Evolutionary conservation across 805 yeast genomes (phyloP).

Genomic region (Candida nonsorbophila): DNA sequence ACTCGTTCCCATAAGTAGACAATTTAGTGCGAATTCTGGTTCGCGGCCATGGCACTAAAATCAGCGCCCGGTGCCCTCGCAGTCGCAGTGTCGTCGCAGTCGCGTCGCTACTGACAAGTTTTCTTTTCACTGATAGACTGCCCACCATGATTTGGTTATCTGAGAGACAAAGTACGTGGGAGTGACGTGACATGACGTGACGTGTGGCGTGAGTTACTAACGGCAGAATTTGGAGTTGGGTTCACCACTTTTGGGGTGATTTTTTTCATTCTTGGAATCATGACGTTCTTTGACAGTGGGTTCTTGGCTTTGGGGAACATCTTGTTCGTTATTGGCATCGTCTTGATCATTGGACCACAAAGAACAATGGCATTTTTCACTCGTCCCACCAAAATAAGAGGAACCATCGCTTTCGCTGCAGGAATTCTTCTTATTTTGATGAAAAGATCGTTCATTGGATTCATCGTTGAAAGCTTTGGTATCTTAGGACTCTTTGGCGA

Average conservation of each 20-base stretch:
- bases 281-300: conserved; percentile 85
- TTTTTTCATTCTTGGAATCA: conserved; percentile 74
- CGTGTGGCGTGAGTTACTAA: conserved; percentile 17
- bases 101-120: no score
- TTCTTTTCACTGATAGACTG: no score
- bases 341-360: conserved; percentile 81
- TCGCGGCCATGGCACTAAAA: no score
- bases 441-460: conserved; percentile 80
- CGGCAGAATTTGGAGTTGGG: conserved; percentile 81
- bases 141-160: conserved; percentile 64
- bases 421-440: conserved; percentile 75
- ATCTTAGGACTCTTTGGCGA: conserved; percentile 88
- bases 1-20: background rate
- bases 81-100: no score
- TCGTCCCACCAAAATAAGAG: conserved; percentile 81
- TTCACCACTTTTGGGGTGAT: conserved; percentile 82
- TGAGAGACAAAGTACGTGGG: conserved; percentile 64
- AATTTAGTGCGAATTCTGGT: background rate
- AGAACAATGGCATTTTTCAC: conserved; percentile 80
- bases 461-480: conserved; percentile 81
- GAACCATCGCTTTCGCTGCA: conserved; percentile 68
- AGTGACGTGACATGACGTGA: background rate
- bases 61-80: no score
- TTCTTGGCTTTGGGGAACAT: conserved; percentile 86
- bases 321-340: conserved; percentile 73